A percentile compares a stretch with the other conserved stretches of the same genome.
phyloP scores from a whole-genome alignment of 495 filamentous ascomycete genomes.

The Poronia punctata region DNA sequence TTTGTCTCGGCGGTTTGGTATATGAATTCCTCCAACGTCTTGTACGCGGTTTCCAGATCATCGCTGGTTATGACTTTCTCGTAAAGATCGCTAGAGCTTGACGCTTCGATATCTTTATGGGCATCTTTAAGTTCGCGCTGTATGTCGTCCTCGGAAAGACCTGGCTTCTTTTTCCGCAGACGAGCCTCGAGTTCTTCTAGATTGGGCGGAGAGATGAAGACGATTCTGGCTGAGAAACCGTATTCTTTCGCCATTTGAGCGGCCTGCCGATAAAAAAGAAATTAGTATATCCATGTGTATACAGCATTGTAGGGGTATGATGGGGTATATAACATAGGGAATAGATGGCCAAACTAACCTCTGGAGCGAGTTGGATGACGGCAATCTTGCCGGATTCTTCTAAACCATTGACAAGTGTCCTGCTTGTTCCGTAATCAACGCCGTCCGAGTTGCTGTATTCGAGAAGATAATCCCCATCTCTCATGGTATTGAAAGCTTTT shows the following conservation, averaged over 20 bases:
- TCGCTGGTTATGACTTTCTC: conserved; percentile 67
- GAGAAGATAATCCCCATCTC: conserved; percentile 45
- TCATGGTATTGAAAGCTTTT: conserved; percentile 41
- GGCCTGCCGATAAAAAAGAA: conserved; percentile 48
- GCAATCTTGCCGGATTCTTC: conserved; percentile 42
- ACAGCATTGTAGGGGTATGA: not conserved
- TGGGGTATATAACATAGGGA: no score
- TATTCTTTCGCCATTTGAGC: conserved; percentile 65
- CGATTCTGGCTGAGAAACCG: conserved; percentile 59
- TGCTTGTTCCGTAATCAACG: conserved; percentile 39
- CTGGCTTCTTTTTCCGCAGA: conserved; percentile 48
- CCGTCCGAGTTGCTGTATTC: conserved; percentile 40
- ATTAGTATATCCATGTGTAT: conserved; percentile 10
- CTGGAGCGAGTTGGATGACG: conserved; percentile 52
- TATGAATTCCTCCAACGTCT: conserved; percentile 15
- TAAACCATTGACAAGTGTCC: conserved; percentile 36
- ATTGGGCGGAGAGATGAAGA: conserved; percentile 66
- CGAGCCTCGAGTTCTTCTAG: conserved; percentile 55
- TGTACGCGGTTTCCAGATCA: conserved; percentile 58
- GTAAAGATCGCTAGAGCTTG: conserved; percentile 52
- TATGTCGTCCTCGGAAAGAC: conserved; percentile 58
- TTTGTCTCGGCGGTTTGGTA: conserved; percentile 17
- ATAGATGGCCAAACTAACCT: conserved; percentile 33
- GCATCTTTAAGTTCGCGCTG: conserved; percentile 54
- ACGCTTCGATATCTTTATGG: conserved; percentile 56